A percentile compares a stretch with the other conserved stretches of the same genome.
Evolutionary conservation across 2,329 filamentous ascomycete species (phyloP).

Genomic region (Lasiodiplodia citricola): DNA sequence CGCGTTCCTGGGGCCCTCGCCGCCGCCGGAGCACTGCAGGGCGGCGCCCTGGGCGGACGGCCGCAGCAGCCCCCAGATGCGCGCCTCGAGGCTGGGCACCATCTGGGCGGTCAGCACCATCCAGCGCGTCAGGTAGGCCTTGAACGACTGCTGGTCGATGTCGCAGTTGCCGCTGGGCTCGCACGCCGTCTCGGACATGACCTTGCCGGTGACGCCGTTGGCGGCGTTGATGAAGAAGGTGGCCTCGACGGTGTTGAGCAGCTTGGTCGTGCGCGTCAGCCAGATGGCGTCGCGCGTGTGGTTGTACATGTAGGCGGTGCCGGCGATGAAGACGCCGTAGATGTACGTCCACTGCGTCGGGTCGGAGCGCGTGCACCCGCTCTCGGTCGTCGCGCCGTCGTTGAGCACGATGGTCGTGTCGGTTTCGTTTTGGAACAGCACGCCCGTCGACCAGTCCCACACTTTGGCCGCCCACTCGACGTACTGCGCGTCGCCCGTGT

Average conservation of each 20-base stretch:
- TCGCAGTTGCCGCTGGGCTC: conserved; percentile 49
- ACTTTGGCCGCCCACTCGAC: conserved; percentile 41
- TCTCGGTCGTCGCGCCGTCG: conserved; percentile 32
- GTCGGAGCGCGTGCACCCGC: conserved; percentile 38
- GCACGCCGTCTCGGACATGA: conserved; percentile 52
- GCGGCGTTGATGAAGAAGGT: conserved; percentile 47
- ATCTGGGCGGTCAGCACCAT: conserved; percentile 62
- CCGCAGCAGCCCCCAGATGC: conserved; percentile 58
- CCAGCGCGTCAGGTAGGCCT: conserved; percentile 53
- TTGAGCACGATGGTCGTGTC: conserved; percentile 32
- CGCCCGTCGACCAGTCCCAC: conserved; percentile 43
- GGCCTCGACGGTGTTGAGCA: conserved; percentile 40
- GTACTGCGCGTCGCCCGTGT: conserved; percentile 44
- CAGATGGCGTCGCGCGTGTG: conserved; percentile 42
- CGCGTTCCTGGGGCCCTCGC: conserved; percentile 39
- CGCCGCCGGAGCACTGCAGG: conserved; percentile 57
- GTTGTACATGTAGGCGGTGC: conserved; percentile 46
- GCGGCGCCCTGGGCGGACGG: conserved; percentile 62
- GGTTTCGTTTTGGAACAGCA: conserved; percentile 32
- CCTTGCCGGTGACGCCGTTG: conserved; percentile 30
- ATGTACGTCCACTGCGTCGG: conserved; percentile 44
- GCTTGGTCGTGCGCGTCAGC: conserved; percentile 50
- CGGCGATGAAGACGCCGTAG: conserved; percentile 43
- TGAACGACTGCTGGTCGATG: conserved; percentile 51
- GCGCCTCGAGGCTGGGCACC: conserved; percentile 59